Evolutionary conservation across 2,329 filamentous ascomycete genomes (phyloP), one percentile per base, ranked within the genome.

Genomic region (Diaporthe batatas): DNA sequence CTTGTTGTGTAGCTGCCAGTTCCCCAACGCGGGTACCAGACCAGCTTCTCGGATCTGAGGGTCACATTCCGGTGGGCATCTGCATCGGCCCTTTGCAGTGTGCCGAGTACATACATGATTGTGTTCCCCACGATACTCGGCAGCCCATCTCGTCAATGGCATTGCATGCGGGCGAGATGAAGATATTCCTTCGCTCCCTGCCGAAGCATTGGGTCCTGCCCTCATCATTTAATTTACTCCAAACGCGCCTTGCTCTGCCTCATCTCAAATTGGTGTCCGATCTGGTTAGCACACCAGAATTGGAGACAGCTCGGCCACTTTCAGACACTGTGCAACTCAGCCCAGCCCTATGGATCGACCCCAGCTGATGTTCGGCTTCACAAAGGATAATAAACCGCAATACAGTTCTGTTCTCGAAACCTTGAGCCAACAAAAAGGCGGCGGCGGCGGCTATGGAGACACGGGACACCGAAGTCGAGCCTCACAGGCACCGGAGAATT

Each of bases 281-380:
- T 70, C 68, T 51, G 32, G 32, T 44, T 42, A 53, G 55, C 47
- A 59, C 44, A 32, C 47, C 68, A 53, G 44, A 36, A 58, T 29
- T 42, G 53, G n/a, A 29, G 25, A n/a, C n/a, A 4, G 42, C 51
- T 18, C 53, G 68, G 47, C 44, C 59, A 34, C 42, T 57, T 32
- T 68, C 68, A 73, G 72, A 54, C 71, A 74, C 68, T 74, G 73
- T 74, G 73, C 54, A 49, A 68, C 67, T 11, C 29, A 23, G 32
- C 21, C 51, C 54, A 67, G 62, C 62, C 62, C 62, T 67, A 53
- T 23, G 51, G 32, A 10, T 21, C 12, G 62, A 53, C 21, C 44
- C 25, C 21, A 65, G 29, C 21, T 53, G 47, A 25, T 36, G 59
- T 51, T 67, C 44, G 32, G 47, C 32, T 67, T 39, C 32, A 34